Evolutionary conservation across 306 rosid species (phyloP), one percentile per base, ranked within the genome.

Genomic region (Prunus kanzakura): DNA sequence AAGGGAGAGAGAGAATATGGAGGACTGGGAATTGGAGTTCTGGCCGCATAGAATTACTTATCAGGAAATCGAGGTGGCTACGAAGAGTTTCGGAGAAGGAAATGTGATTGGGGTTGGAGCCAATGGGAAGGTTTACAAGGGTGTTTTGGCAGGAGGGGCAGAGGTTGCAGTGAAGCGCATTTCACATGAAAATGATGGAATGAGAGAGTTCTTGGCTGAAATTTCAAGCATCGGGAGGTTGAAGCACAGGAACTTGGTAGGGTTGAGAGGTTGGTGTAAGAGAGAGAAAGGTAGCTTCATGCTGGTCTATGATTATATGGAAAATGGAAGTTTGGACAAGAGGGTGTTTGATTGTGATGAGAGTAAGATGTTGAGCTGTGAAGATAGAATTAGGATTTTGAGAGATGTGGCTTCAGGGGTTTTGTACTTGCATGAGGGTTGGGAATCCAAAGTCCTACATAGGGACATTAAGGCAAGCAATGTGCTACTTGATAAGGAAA

Each of bases 381-480:
- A 80, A 43, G 90, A 90, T 6, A 87, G 96, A 52, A 80, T 86
- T 51, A 82, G 85, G 79, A 85, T 92, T 76, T 9, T 94, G 69
- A 94, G 84, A 78, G 87, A 94, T 74, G 95, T 94, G 38, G 97
- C 96, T 49, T 76, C 75, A 7, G 97, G 88, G 19, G 80, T 92
- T 1, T 54, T 86, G 81, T 94, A 94, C 68, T 80, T 94, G 41
- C 98, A 94, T n/a, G 98, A 94, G 19, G 97, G 97, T 1, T 94
- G 97, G 96, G 97, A 94, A 61, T 80, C 88, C 0, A 82, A 81
- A 61, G 97, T 94, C 2, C 78, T 94, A 11, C 97, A 89, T 11
- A 90, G 97, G 77, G 98, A 94, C 78, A 94, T 94, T 14, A 94
- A 94, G 74, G 97, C 97, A 3, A 90, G 96, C 74, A 94, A 94